Evolutionary conservation across 305 asterid genomes (phyloP).

Genomic region (Vinca major): DNA sequence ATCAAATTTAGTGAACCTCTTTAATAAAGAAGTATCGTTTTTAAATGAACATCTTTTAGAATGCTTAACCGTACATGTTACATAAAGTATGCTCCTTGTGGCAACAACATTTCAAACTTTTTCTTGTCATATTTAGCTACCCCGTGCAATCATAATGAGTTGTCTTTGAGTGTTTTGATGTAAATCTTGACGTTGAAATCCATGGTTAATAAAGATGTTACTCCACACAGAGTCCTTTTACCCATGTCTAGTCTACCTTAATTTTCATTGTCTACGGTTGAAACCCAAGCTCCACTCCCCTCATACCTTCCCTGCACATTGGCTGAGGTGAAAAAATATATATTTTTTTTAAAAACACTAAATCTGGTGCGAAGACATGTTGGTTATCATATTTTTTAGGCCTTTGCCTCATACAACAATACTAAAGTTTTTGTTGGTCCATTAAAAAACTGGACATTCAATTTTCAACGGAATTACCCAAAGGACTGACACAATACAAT

Average conservation of each 20-base stretch:
- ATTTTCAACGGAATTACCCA: too few relatives aligned
- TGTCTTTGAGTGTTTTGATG: not conserved
- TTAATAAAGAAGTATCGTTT: not conserved
- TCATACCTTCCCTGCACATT: not conserved
- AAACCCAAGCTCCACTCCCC: not conserved
- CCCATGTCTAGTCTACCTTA: not conserved
- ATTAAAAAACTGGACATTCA: not conserved
- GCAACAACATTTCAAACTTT: not conserved
- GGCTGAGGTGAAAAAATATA: too few relatives aligned
- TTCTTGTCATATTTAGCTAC: not conserved
- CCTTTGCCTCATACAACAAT: not conserved
- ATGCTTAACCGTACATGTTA: conserved; percentile 3
- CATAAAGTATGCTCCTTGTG: not conserved
- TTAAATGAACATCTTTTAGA: not conserved
- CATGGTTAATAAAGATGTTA: not conserved
- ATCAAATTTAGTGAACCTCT: not conserved
- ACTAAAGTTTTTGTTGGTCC: not conserved
- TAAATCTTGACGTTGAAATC: not conserved
- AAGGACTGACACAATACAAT: not conserved
- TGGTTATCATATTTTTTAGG: not conserved
- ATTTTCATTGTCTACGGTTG: not conserved
- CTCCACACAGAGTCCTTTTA: not conserved
- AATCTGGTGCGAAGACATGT: not conserved
- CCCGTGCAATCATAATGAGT: not conserved
- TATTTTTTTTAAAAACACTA: too few relatives aligned